Conservation (phyloP, 2,329 filamentous ascomycete genomes). For the Neopestalotiopsis clavispora region DNA sequence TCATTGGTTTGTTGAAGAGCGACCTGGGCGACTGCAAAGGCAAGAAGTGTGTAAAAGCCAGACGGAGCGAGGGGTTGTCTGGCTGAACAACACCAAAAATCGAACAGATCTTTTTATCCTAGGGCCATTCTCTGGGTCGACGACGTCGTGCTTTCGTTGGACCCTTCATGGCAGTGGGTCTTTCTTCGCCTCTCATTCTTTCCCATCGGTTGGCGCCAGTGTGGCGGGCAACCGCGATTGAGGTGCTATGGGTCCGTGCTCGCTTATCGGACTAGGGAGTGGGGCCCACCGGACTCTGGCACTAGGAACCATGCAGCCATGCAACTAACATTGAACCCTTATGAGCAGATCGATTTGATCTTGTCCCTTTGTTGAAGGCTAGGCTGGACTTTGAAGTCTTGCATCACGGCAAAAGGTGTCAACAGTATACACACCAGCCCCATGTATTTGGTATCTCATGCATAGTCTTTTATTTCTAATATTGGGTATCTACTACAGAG, state of each 20-base stretch:
- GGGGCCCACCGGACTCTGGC: background rate
- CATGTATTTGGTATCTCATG: background rate
- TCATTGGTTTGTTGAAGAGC: background rate
- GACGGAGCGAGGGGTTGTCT: background rate
- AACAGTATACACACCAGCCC: background rate
- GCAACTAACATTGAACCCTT: too few species aligned
- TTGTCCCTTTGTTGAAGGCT: too few species aligned
- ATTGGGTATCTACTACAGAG: conserved; percentile 39
- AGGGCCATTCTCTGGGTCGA: background rate
- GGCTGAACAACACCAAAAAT: background rate
- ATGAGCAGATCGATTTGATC: background rate
- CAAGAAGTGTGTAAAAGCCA: background rate
- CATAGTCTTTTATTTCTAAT: background rate
- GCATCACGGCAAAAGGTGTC: too few species aligned
- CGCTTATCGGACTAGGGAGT: background rate
- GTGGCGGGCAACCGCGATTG: background rate
- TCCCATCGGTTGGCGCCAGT: background rate
- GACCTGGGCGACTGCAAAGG: background rate
- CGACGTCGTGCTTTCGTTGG: background rate
- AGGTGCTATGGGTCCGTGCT: background rate
- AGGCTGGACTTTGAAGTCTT: too few species aligned
- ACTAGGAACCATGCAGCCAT: too few species aligned
- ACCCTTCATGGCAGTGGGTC: background rate
- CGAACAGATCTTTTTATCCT: background rate
- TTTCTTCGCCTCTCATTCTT: background rate